phyloP scores from a whole-genome alignment of 2,329 filamentous ascomycete species.

The Sordariomycetes sp. region DNA sequence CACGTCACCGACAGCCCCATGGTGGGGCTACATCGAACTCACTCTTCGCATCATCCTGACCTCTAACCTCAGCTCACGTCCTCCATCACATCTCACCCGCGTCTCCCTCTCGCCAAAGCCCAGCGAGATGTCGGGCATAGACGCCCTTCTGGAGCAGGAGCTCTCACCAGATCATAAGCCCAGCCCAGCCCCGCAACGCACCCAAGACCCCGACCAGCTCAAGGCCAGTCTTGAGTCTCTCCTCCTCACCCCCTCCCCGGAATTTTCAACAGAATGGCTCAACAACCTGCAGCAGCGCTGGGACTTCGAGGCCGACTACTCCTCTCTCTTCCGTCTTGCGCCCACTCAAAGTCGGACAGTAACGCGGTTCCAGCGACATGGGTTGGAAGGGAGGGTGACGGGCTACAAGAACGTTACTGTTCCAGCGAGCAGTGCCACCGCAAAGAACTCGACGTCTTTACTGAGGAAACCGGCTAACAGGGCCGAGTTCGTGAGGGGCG shows the following conservation, averaged over 20 bases:
- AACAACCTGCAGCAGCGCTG: constrained; percentile 82
- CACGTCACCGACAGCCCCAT: constrained; percentile 4
- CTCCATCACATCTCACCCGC: constrained; percentile 1
- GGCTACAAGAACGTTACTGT: constrained; percentile 93
- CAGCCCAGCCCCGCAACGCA: constrained; percentile 4
- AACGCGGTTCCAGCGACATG: constrained; percentile 83
- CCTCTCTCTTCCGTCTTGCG: constrained; percentile 77
- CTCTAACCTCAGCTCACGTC: not conserved
- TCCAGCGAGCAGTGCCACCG: constrained; percentile 78
- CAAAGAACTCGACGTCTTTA: constrained; percentile 90
- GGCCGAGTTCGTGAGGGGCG: constrained; percentile 86
- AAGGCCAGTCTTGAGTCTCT: constrained; percentile 65
- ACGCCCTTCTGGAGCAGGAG: constrained; percentile 21
- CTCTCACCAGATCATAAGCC: constrained; percentile 9
- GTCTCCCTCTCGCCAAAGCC: constrained; percentile 2
- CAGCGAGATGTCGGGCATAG: constrained; percentile 21
- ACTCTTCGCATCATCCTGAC: not conserved
- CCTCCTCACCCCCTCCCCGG: constrained; percentile 69
- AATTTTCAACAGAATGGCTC: constrained; percentile 79
- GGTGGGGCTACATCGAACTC: constrained; percentile 6
- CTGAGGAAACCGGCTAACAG: constrained; percentile 76
- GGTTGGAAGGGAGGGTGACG: constrained; percentile 83
- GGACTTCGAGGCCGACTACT: constrained; percentile 73
- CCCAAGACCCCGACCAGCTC: constrained; percentile 48
- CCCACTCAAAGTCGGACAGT: constrained; percentile 92